These are phyloP conservation scores for Fomitopsis betulina DNA, from an alignment of 1,284 basidiomycete genomes.

Conservation along the genomic window DNA sequence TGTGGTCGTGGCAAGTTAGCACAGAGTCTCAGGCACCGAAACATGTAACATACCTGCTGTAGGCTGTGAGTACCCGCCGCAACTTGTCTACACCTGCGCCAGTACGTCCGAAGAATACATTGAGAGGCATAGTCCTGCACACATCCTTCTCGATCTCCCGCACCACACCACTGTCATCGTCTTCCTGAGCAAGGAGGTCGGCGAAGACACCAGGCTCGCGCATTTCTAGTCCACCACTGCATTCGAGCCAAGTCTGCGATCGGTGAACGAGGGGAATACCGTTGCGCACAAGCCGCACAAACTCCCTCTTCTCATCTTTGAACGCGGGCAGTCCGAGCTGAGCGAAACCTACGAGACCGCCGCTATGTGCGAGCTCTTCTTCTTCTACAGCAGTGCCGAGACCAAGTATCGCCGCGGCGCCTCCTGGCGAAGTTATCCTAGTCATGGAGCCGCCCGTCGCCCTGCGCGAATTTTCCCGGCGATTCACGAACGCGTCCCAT, in stretches of 20 bases:
- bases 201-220: constrained; percentile 89
- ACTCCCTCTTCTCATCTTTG: constrained; percentile 74
- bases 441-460: constrained; percentile 27
- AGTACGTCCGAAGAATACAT: constrained; percentile 95
- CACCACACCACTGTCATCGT: constrained; percentile 54
- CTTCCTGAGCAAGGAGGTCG: constrained; percentile 69
- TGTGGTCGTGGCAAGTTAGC: constrained; percentile 22
- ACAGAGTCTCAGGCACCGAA: neutral
- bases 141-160: constrained; percentile 96
- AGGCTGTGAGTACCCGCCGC: constrained; percentile 84
- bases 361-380: constrained; percentile 68
- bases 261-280: constrained; percentile 91
- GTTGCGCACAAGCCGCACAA: constrained; percentile 72
- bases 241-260: constrained; percentile 88
- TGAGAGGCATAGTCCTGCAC: constrained; percentile 89
- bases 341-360: constrained; percentile 83
- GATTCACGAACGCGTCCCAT: constrained; percentile 88
- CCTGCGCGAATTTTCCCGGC: constrained; percentile 47
- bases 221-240: constrained; percentile 87
- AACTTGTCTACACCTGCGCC: constrained; percentile 93
- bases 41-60: constrained; percentile 68
- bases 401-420: constrained; percentile 58
- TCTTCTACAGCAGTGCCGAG: constrained; percentile 58
- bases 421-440: constrained; percentile 28
- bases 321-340: constrained; percentile 76